These are phyloP conservation scores for Colletotrichum brevisporum DNA, from an alignment of 2,329 filamentous ascomycete species.

Conservation along the genomic window DNA sequence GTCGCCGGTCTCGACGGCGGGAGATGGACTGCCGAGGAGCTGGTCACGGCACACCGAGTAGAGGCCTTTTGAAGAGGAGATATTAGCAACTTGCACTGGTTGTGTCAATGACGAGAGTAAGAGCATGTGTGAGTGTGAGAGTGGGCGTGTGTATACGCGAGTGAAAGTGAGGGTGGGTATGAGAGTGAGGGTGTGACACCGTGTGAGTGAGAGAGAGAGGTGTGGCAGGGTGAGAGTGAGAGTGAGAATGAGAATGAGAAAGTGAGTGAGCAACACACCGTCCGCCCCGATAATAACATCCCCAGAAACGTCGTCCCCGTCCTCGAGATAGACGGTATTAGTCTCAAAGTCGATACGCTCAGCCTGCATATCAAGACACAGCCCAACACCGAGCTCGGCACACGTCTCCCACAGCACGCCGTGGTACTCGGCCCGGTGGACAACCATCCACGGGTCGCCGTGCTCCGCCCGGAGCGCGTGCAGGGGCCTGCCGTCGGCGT, in stretches of 20 bases:
- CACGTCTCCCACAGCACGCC: conserved; percentile 27
- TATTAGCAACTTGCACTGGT: background rate
- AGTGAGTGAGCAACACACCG: conserved; percentile 14
- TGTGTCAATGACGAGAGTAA: too few species aligned
- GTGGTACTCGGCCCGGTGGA: conserved; percentile 30
- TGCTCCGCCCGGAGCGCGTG: conserved; percentile 6
- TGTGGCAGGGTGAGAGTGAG: too few species aligned
- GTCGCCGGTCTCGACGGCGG: conserved; percentile 18
- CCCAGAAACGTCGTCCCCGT: conserved; percentile 29
- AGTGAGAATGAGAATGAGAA: too few species aligned
- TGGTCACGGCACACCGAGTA: conserved; percentile 32
- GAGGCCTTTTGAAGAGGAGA: background rate
- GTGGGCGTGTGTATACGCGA: fast-evolving
- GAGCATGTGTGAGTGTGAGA: too few species aligned
- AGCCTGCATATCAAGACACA: conserved; percentile 28
- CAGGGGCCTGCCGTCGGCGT: conserved; percentile 12
- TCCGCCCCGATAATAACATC: conserved; percentile 32
- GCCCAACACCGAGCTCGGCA: conserved; percentile 5
- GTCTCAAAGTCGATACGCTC: conserved; percentile 29
- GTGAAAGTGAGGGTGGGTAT: fast-evolving
- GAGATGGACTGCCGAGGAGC: conserved; percentile 12
- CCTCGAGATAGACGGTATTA: conserved; percentile 20
- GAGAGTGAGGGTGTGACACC: too few species aligned
- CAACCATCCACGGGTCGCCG: conserved; percentile 31
- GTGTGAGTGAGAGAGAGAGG: too few species aligned